Conservation (phyloP, 2,329 filamentous ascomycete genomes). For the Fusarium hostae region DNA sequence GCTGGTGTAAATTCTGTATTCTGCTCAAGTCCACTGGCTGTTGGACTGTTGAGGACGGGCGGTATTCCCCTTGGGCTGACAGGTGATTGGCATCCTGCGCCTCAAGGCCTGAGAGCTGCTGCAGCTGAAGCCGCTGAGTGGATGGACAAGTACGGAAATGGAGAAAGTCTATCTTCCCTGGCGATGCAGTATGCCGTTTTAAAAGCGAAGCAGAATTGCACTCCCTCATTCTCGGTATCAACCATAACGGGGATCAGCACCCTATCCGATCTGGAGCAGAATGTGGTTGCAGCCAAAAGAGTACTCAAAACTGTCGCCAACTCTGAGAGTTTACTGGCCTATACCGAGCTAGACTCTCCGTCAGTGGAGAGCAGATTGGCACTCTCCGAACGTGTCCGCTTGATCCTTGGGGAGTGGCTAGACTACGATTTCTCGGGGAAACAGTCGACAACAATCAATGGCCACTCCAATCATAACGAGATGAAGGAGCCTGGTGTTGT, state of each 20-base stretch:
- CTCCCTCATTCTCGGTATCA: neutral
- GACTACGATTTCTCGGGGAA: conserved; percentile 8
- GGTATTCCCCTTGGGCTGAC: neutral
- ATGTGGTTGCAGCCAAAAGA: neutral
- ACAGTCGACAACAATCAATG: rapidly evolving
- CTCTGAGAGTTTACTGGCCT: neutral
- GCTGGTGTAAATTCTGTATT: neutral
- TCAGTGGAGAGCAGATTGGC: neutral
- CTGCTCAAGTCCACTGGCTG: neutral
- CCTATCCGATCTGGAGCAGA: conserved; percentile 4
- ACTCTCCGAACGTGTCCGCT: neutral
- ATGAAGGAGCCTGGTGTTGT: neutral
- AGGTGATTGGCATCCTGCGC: neutral
- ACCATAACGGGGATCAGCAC: neutral
- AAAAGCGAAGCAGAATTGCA: neutral
- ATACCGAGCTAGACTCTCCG: neutral
- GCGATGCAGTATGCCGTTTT: conserved; percentile 2
- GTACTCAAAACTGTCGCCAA: rapidly evolving
- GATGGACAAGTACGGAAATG: neutral
- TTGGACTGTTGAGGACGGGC: neutral
- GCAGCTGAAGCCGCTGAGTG: neutral
- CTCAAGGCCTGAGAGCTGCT: neutral
- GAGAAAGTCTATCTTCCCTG: neutral
- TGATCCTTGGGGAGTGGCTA: neutral
- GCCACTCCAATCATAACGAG: rapidly evolving